Conservation (phyloP, 2,329 filamentous ascomycete species). For the Claviceps citrina region DNA sequence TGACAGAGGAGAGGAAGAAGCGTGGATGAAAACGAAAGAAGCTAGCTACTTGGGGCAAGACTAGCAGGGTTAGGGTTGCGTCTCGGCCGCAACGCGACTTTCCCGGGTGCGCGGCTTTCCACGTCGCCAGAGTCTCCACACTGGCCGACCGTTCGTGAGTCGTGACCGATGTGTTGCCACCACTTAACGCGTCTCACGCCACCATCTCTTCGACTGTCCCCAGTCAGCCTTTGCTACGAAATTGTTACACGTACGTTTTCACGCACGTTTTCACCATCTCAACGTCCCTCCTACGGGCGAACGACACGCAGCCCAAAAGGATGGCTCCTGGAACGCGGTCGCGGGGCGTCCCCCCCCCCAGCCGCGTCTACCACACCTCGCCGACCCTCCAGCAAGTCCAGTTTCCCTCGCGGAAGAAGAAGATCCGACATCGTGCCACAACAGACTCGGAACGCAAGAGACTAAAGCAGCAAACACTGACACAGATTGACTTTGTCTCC, state of each 20-base stretch:
- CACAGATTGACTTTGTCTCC: constrained; percentile 26
- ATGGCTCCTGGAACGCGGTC: constrained; percentile 21
- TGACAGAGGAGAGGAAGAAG: too few species aligned
- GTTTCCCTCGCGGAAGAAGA: constrained; percentile 21
- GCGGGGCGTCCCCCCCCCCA: constrained; percentile 20
- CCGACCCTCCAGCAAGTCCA: constrained; percentile 23
- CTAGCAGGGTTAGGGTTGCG: constrained; percentile 2
- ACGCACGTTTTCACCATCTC: too few species aligned
- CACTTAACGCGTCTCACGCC: constrained; percentile 2
- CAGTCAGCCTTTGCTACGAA: too few species aligned
- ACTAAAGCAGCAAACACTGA: constrained; percentile 27
- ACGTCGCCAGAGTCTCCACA: background rate
- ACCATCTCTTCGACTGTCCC: too few species aligned
- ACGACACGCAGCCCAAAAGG: too few species aligned
- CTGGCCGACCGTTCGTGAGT: too few species aligned
- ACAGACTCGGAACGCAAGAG: constrained; percentile 12
- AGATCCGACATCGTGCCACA: constrained; percentile 23
- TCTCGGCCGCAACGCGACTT: background rate
- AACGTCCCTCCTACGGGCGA: too few species aligned
- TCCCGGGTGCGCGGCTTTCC: background rate
- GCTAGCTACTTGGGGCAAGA: too few species aligned
- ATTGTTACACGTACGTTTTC: too few species aligned
- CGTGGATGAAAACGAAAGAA: too few species aligned
- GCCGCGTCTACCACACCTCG: constrained; percentile 23
- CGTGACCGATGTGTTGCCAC: too few species aligned